Base-by-base conservation (phyloP, 1,284 basidiomycete genomes). In the Apiotrichum mycotoxinovorans region DNA sequence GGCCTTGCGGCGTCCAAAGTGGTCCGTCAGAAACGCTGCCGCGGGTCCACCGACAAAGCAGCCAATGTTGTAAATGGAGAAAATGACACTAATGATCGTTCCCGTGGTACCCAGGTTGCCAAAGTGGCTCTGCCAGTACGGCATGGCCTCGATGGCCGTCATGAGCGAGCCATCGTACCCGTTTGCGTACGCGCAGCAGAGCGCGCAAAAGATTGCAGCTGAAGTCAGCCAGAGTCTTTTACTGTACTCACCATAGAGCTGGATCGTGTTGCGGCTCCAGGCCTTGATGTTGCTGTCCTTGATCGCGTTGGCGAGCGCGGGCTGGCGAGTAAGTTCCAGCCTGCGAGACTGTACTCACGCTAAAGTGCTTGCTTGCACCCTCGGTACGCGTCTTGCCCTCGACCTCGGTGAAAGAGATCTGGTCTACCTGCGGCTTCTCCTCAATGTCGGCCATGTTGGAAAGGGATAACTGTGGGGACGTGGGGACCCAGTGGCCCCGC, bases 1-100 rank as follows among this genome's bases (percentile, higher is more conserved):
- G 54, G 80, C 82, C 25, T 78, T 79, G 23, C 82, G 78, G 49
- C 83, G 80, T 22, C 83, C 83, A 51, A 80, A 78, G 27, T 73
- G 71, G 67, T 83, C 82, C 11, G 41, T 45, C n/a, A 56, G 26
- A 18, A 35, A 27, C 14, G 61, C 57, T 1, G 57, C 54, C 37
- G 53, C 20, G 1, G 57, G 57, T 2, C 25, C 26, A 18, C 37
- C 52, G 46, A 49, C 10, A 11, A 54, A 25, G 37, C 27, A 30
- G 26, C 52, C 52, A 4, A 34, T 35, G 37, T 25, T 25, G 48
- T 50, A 50, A 12, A 50, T 40, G 15, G 48, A 35, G 20, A 48
- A 34, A 11, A 54, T 18, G 20, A 20, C 38, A n/a, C 18, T 11
- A 12, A 54, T 34, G 7, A 30, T 25, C 23, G 35, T 14, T 5